A percentile compares a stretch with the other conserved stretches of the same genome.
These are phyloP conservation scores for Epicoccum nigrum DNA, from an alignment of 2,329 filamentous ascomycete genomes.

Conservation along the genomic window DNA sequence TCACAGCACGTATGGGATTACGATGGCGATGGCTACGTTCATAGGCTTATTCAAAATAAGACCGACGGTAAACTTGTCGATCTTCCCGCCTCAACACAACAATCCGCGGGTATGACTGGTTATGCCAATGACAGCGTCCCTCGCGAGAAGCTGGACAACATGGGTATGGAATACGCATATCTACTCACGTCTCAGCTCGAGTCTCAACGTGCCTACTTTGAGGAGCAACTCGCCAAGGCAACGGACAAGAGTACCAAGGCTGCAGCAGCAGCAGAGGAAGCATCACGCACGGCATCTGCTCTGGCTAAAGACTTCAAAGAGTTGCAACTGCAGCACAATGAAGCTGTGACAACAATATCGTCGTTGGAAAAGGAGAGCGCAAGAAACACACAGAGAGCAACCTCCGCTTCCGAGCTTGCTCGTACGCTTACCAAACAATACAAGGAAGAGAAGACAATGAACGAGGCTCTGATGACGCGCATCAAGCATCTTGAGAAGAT, in stretches of 20 bases:
- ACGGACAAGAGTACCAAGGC: conserved; percentile 87
- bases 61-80: conserved; percentile 91
- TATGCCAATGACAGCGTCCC: conserved; percentile 71
- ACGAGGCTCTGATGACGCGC: conserved; percentile 78
- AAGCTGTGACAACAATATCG: conserved; percentile 63
- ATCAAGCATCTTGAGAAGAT: conserved; percentile 72
- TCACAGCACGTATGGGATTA: conserved; percentile 99
- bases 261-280: conserved; percentile 68
- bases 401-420: conserved; percentile 76
- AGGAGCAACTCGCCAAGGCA: conserved; percentile 86
- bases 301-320: conserved; percentile 58
- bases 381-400: conserved; percentile 61
- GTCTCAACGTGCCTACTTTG: conserved; percentile 90
- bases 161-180: conserved; percentile 93
- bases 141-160: conserved; percentile 73
- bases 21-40: conserved; percentile 91
- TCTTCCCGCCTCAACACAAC: conserved; percentile 64
- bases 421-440: conserved; percentile 75
- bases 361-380: conserved; percentile 74
- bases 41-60: conserved; percentile 92
- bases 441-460: conserved; percentile 86
- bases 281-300: conserved; percentile 57
- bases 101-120: conserved; percentile 49
- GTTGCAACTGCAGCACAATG: conserved; percentile 62
- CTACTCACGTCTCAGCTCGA: conserved; percentile 92